Base-by-base conservation (phyloP, 192 early-diverging fungal genomes). In the Podila verticillata region DNA sequence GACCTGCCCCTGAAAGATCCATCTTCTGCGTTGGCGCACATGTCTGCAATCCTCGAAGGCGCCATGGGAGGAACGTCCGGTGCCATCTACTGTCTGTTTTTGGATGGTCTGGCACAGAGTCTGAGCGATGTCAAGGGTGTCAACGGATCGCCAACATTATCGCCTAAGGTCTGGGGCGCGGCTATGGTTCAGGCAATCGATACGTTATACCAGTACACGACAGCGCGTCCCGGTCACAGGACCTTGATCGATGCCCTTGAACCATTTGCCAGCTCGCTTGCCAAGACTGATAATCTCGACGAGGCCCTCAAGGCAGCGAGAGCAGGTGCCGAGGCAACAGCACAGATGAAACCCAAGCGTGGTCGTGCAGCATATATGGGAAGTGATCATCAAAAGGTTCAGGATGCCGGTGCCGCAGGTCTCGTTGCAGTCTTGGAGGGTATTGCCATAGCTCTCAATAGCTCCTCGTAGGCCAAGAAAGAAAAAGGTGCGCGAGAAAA, bases 61-160 rank as follows among this genome's bases (percentile, higher is more conserved):
- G 79, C 85, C 6, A 95, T 94, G 91, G 94, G 94, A 2, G 95
- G 95, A 17, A 94, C 92, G 3, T 90, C 89, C 0, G 93, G 93
- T 20, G 92, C 90, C 44, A 85, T 96, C 60, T 93, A 93, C 79
- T 95, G 94, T 73, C 84, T 90, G 36, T 92, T 93, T 84, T 80
- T 93, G 19, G 90, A 91, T 66, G 90, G 85, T 1, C 73, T 89
- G 24, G 88, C 89, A 1, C 85, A 86, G 73, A 85, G 87, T 26
- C 65, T 92, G 7, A 83, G 67, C 30, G 54, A 61, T 0, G 65
- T 82, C 17, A 57, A 58, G 35, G 62, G 31, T 30, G 75, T 65
- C 70, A 67, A 65, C 48, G 77, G 29, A 20, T 57, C 48, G 39
- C 34, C 65, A 20, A 44, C 39, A 15, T 61, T 80, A 10, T 67